Conservation (phyloP, 331 rosid species). For the Cydonia oblonga region DNA sequence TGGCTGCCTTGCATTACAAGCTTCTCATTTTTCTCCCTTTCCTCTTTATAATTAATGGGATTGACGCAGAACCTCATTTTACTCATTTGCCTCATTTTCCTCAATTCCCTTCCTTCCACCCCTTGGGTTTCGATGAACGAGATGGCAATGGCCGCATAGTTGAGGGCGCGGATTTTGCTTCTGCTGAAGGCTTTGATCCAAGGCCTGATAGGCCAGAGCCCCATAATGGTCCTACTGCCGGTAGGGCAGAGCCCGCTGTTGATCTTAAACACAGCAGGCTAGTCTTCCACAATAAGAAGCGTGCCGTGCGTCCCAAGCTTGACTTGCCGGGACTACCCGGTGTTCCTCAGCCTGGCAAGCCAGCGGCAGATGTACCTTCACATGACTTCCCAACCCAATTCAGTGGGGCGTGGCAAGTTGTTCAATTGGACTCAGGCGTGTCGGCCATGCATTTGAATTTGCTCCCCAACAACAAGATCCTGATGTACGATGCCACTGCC, state of each 20-base stretch:
- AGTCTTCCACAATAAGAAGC: too few relatives aligned
- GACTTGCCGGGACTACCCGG: too few relatives aligned
- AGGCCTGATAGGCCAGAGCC: neutral
- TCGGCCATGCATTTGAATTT: constrained; percentile 66
- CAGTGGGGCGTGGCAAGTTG: constrained; percentile 38
- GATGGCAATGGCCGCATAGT: neutral
- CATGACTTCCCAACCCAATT: constrained; percentile 5
- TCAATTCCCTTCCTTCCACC: neutral
- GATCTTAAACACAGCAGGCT: too few relatives aligned
- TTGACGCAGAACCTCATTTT: neutral
- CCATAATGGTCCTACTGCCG: neutral
- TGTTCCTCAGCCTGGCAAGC: neutral
- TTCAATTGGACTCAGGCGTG: constrained; percentile 34
- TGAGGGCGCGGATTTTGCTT: neutral
- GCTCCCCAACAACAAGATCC: constrained; percentile 53
- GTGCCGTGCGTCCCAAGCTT: too few relatives aligned
- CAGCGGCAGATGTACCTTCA: neutral
- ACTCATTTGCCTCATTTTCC: neutral
- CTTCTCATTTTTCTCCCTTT: constrained; percentile 19
- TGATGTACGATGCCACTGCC: constrained; percentile 42
- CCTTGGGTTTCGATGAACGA: neutral
- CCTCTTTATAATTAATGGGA: constrained; percentile 16
- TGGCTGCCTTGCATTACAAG: constrained; percentile 21
- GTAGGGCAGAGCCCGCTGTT: neutral
- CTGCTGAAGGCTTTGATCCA: neutral